Evolutionary conservation across 2,329 filamentous ascomycete genomes (phyloP), one percentile per base, ranked within the genome.

Genomic region (Ambrosiella xylebori): DNA sequence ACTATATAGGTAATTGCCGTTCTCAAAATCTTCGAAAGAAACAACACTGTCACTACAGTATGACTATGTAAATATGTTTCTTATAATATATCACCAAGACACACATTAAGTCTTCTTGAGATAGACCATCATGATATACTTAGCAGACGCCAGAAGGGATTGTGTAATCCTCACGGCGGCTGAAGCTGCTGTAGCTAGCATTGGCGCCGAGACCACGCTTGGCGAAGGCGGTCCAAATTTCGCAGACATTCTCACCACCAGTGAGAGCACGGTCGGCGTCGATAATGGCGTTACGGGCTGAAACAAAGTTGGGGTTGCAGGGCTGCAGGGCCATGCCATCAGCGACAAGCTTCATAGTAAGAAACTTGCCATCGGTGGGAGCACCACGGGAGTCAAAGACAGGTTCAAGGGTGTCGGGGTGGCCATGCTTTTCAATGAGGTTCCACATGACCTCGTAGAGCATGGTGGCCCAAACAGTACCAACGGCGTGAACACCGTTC

Each of bases 391-490:
- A 57, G 51, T 66, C 63, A 54, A 78, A 73, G 1, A 66, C 65
- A 0, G 77, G 77, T 13, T 65, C 63, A 7, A 66, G 66, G 0
- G 61, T 67, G 51, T 72, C 68, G 47, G 72, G 77, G 67, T 75
- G 76, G 58, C 77, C 77, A 61, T 78, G 66, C 67, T 76, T 76
- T 56, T 77, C 77, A 59, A 80, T 76, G 39, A 80, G 63, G 66
- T 77, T 78, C 77, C 78, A 80, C 59, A 79, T 65, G 11, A 80
- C 69, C 63, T 80, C 77, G 65, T 79, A 79, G 3, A 80, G 68
- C 47, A 74, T 73, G 0, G 70, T 73, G 1, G 73, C 74, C 76
- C 76, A 79, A 59, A 76, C 68, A 39, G 72, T 75, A 39, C 77
- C 77, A 41, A 78, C 71, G 13, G 68, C 64, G 65, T 80, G 77